phyloP scores from a whole-genome alignment of 495 filamentous ascomycete species.

The Ascodesmis nigricans region DNA sequence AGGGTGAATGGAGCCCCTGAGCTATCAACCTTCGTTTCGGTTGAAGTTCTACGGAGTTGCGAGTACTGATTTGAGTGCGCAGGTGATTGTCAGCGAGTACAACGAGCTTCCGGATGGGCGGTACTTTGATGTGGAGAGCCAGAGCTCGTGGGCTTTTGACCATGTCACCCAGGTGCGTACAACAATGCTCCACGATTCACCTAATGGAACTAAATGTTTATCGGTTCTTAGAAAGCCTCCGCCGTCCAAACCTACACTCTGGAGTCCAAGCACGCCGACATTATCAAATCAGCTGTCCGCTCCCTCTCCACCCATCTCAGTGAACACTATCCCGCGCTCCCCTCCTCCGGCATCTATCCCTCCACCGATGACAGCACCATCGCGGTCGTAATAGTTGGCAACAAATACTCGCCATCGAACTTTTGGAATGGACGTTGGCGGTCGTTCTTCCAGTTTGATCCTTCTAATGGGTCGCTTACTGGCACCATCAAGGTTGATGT shows the following conservation, averaged over 20 bases:
- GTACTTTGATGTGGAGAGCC: conserved; percentile 76
- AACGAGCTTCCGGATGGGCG: conserved; percentile 55
- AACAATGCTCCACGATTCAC: too few species aligned
- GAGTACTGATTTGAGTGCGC: conserved; percentile 8
- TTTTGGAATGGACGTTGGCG: conserved; percentile 99
- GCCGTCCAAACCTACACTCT: conserved; percentile 55
- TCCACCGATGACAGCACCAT: conserved; percentile 51
- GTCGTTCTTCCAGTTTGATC: conserved; percentile 57
- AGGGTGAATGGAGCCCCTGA: conserved; percentile 29
- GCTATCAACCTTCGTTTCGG: too few species aligned
- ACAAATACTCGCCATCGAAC: conserved; percentile 93
- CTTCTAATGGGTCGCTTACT: conserved; percentile 36
- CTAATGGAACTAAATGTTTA: too few species aligned
- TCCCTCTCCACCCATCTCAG: conserved; percentile 50
- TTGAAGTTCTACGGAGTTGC: background rate
- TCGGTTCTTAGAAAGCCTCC: conserved; percentile 60
- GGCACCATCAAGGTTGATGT: conserved; percentile 66
- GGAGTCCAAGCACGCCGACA: conserved; percentile 54
- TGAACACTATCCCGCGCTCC: conserved; percentile 66
- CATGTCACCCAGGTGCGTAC: conserved; percentile 51
- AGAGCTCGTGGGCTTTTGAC: conserved; percentile 69
- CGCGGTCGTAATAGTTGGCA: conserved; percentile 67
- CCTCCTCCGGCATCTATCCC: conserved; percentile 59
- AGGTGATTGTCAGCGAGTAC: conserved; percentile 73
- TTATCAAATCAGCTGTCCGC: conserved; percentile 68